Base-by-base conservation (phyloP, 2,329 filamentous ascomycete species). In the Hypoxylon sp. region DNA sequence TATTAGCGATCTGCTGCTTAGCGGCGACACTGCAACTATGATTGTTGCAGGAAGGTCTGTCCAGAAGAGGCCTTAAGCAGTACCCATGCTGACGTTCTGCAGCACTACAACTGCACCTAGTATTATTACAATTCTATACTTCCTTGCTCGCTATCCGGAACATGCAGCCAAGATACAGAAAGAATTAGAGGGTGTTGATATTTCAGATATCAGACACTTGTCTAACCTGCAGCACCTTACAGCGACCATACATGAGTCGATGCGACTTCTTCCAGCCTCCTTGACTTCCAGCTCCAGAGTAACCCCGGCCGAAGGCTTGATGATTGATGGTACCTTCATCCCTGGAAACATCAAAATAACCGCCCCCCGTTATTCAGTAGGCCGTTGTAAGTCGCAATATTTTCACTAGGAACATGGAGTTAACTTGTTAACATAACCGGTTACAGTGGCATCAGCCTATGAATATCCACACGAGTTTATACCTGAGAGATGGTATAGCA, bases 401-500 rank as follows among this genome's bases (percentile, higher is more conserved):
- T n/a, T 44, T 3, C 7, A 11, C 6, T 22, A 11, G 8, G 2
- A 42, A 7, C 10, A 2, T 17, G n/a, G 8, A 44, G 17, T 44
- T 44, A 44, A 6, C 1, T 2, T 33, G 5, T 20, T 31, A 20
- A 22, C 35, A 35, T 42, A 40, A 7, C 22, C n/a, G 30, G 7
- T 33, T 17, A 27, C 40, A 59, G 66, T 64, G 51, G 42, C 60
- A 35, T 30, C 53, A 13, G 54, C 53, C 11, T 76, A 68, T 50
- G 65, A 53, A 54, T 17, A 50, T 3, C 69, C 75, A 0, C 31
- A 64, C 7, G 62, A 70, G 3, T 77, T 76, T 44, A 69, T 76
- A 17, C 75, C 75, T 2, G 75, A 77, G 68, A 48, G 75, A 49
- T 77, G 72, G 72, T 73, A 68, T 49, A 64, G 60, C 1, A 63